phyloP scores from a whole-genome alignment of 345 rosid genomes.

The Mercurialis annua region DNA sequence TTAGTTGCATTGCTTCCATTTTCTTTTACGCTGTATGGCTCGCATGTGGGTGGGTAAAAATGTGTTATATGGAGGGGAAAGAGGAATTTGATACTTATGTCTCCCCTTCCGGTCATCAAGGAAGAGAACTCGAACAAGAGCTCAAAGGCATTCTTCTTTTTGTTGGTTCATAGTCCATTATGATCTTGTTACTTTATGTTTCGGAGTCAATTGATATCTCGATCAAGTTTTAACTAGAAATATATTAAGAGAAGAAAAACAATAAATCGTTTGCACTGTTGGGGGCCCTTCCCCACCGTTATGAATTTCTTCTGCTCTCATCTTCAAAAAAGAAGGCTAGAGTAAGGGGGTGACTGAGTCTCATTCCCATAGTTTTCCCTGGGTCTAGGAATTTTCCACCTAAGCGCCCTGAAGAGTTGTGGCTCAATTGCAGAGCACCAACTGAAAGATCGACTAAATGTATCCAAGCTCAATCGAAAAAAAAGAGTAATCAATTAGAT shows the following conservation, averaged over 20 bases:
- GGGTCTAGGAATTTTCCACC: conserved; percentile 4
- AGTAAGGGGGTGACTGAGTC: background rate
- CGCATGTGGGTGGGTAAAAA: too few relatives aligned
- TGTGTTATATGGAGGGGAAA: too few relatives aligned
- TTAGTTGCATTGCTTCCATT: too few relatives aligned
- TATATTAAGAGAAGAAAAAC: conserved; percentile 1
- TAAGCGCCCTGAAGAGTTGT: conserved; percentile 6
- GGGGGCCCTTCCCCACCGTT: background rate
- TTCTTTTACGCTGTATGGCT: too few relatives aligned
- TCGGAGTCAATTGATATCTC: background rate
- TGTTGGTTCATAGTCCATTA: too few relatives aligned
- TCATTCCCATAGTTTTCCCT: background rate
- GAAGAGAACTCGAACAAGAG: too few relatives aligned
- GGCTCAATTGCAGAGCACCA: conserved; percentile 5
- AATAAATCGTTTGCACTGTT: background rate
- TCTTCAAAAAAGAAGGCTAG: background rate
- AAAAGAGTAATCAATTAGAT: conserved; percentile 9
- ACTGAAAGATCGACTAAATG: conserved; percentile 6
- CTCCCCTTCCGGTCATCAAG: too few relatives aligned
- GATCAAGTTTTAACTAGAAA: background rate
- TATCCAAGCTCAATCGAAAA: conserved; percentile 6
- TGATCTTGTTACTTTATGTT: background rate
- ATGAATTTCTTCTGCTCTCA: background rate
- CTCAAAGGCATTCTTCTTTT: too few relatives aligned
- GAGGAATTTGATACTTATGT: too few relatives aligned